Evolutionary conservation across 1,139 yeast genomes (phyloP).

Genomic region (Candida gigantensis): DNA sequence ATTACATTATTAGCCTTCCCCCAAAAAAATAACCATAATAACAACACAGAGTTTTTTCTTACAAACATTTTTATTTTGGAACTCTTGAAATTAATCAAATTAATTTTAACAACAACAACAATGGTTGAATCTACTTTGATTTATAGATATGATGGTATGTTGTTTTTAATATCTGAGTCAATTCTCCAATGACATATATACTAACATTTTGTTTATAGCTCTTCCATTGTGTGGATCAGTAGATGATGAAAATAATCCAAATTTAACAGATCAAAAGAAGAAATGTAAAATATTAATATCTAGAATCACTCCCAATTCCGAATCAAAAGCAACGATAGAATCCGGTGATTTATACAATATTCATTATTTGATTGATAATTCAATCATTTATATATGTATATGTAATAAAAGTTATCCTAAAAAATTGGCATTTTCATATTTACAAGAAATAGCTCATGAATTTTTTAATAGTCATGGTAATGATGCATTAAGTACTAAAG

Average conservation of each 20-base stretch:
- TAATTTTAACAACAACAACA: background rate
- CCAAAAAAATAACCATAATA: background rate
- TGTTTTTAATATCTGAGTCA: background rate
- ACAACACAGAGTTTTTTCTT: conserved; percentile 5
- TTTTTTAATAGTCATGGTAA: conserved; percentile 77
- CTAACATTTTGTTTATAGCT: conserved; percentile 39
- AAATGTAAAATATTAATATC: conserved; percentile 78
- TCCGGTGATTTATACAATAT: conserved; percentile 67
- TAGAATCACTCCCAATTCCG: conserved; percentile 78
- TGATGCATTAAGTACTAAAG: conserved; percentile 60
- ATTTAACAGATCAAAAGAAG: conserved; percentile 74
- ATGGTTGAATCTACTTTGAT: conserved; percentile 76
- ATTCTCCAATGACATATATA: background rate
- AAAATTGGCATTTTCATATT: conserved; percentile 84
- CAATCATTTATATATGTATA: conserved; percentile 74
- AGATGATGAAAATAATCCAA: conserved; percentile 64
- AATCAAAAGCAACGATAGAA: conserved; percentile 83
- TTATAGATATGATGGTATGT: conserved; percentile 69
- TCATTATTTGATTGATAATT: conserved; percentile 67
- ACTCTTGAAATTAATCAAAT: too few species aligned
- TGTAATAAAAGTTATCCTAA: conserved; percentile 81
- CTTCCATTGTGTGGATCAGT: conserved; percentile 92
- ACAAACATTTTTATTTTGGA: too few species aligned
- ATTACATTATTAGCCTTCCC: too few species aligned
- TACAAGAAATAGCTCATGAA: conserved; percentile 79